These are phyloP conservation scores for Blastobotrys ciferrii DNA, from an alignment of 1,139 yeast genomes.

Conservation along the genomic window DNA sequence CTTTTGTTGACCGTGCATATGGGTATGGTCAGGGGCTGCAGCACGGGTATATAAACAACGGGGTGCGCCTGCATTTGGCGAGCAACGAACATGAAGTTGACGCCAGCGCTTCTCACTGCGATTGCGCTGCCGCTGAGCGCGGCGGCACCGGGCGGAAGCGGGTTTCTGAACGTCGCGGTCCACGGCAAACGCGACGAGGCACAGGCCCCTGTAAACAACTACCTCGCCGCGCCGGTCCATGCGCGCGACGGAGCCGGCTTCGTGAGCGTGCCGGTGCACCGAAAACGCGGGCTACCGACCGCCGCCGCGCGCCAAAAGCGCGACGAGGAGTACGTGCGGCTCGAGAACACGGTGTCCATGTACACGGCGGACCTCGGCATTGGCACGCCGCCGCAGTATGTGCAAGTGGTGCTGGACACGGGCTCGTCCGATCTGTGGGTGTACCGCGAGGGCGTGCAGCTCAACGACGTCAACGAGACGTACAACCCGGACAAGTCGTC, in stretches of 20 bases:
- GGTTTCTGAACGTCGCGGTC: constrained; percentile 1
- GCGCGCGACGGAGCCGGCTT: neutral
- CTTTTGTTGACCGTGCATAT: too few species aligned
- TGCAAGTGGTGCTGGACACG: constrained; percentile 47
- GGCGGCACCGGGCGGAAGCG: neutral
- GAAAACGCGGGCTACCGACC: neutral
- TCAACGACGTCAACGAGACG: constrained; percentile 2
- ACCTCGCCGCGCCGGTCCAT: neutral
- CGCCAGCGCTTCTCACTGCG: neutral
- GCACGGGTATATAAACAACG: neutral
- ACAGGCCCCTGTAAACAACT: neutral
- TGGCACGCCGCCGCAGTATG: constrained; percentile 26
- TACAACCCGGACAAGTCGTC: neutral
- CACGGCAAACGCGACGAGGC: constrained; percentile 1
- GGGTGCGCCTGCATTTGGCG: neutral
- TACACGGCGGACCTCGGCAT: constrained; percentile 20
- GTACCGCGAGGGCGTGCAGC: constrained; percentile 11
- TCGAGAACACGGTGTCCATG: constrained; percentile 9
- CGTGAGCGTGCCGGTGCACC: neutral
- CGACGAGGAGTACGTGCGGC: neutral
- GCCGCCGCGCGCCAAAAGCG: neutral
- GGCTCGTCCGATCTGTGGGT: constrained; percentile 73
- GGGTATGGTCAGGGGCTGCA: too few species aligned
- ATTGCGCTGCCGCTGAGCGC: neutral
- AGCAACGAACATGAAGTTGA: neutral